Conservation (phyloP, 2,329 filamentous ascomycete species). For the Monosporascus sp. region DNA sequence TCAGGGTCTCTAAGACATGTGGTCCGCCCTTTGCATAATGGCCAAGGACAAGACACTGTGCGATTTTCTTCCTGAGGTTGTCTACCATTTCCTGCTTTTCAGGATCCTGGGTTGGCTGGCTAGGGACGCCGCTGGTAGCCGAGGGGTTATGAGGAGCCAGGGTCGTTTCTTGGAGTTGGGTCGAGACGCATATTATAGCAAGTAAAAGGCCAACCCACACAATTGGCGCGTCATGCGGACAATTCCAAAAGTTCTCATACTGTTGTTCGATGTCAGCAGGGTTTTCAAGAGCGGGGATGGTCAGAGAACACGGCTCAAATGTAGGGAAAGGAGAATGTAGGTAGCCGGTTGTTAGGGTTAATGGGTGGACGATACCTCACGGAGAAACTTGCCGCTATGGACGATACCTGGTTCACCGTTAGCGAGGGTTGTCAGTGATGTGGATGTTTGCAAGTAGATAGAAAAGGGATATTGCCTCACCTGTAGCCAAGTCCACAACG, state of each 20-base stretch:
- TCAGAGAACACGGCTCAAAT: neutral
- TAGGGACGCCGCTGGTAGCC: conserved; percentile 2
- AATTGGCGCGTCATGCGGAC: conserved; percentile 28
- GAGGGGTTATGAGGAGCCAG: neutral
- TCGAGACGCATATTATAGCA: conserved; percentile 37
- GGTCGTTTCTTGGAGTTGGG: conserved; percentile 11
- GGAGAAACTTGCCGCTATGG: conserved; percentile 26
- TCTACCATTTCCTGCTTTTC: conserved; percentile 4
- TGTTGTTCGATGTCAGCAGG: conserved; percentile 10
- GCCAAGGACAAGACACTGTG: conserved; percentile 28
- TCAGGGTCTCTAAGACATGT: conserved; percentile 23
- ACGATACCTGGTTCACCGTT: conserved; percentile 14
- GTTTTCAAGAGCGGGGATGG: neutral
- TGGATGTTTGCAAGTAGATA: neutral
- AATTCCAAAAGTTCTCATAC: conserved; percentile 40
- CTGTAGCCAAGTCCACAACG: conserved; percentile 21
- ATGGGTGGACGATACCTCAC: conserved; percentile 12
- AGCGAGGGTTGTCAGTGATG: neutral
- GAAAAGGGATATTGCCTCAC: conserved; percentile 6
- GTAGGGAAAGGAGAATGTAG: neutral
- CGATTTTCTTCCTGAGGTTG: conserved; percentile 22
- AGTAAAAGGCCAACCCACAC: conserved; percentile 44
- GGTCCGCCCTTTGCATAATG: neutral
- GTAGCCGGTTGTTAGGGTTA: neutral
- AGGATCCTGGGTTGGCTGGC: neutral